Percentiles rank a stretch among this genome's conserved stretches.
Evolutionary conservation across 2,329 filamentous ascomycete genomes (phyloP).

Genomic region (Orbilia brochopaga): DNA sequence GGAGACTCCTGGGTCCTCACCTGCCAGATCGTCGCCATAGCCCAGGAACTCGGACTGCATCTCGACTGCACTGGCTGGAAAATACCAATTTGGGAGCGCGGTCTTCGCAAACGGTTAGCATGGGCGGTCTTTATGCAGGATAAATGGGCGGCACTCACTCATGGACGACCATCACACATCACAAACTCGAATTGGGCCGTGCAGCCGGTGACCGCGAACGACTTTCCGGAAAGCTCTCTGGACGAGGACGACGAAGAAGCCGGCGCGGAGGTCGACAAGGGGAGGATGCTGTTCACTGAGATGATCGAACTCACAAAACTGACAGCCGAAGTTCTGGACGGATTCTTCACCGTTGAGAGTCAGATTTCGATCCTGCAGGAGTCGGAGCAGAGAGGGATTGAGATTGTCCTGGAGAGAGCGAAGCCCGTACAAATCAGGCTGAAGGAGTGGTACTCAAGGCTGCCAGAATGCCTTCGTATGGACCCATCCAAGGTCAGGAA

Average conservation of each 20-base stretch:
- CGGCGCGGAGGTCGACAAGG: conserved; percentile 60
- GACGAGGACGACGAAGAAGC: conserved; percentile 60
- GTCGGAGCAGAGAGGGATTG: conserved; percentile 54
- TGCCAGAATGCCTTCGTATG: conserved; percentile 61
- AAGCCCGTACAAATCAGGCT: conserved; percentile 62
- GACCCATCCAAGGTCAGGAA: conserved; percentile 59
- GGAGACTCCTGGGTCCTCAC: conserved; percentile 84
- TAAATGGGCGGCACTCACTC: conserved; percentile 85
- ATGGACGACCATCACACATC: conserved; percentile 82
- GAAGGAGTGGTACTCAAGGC: conserved; percentile 62
- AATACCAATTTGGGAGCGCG: conserved; percentile 85
- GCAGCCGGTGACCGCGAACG: conserved; percentile 67
- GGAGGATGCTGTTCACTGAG: conserved; percentile 62
- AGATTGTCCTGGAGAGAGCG: conserved; percentile 61
- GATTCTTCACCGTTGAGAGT: conserved; percentile 60
- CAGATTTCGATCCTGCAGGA: conserved; percentile 44
- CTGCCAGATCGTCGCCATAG: conserved; percentile 83
- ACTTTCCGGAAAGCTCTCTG: conserved; percentile 76
- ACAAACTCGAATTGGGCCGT: conserved; percentile 78
- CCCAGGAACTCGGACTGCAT: conserved; percentile 85
- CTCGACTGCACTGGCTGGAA: conserved; percentile 87
- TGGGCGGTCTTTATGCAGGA: conserved; percentile 96
- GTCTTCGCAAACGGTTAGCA: conserved; percentile 80
- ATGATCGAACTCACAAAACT: conserved; percentile 63
- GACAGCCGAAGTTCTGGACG: conserved; percentile 63